Percentiles rank a stretch among this genome's conserved stretches.
These are phyloP conservation scores for Tympanopsis confertula DNA, from an alignment of 2,329 filamentous ascomycete species.

Conservation along the genomic window DNA sequence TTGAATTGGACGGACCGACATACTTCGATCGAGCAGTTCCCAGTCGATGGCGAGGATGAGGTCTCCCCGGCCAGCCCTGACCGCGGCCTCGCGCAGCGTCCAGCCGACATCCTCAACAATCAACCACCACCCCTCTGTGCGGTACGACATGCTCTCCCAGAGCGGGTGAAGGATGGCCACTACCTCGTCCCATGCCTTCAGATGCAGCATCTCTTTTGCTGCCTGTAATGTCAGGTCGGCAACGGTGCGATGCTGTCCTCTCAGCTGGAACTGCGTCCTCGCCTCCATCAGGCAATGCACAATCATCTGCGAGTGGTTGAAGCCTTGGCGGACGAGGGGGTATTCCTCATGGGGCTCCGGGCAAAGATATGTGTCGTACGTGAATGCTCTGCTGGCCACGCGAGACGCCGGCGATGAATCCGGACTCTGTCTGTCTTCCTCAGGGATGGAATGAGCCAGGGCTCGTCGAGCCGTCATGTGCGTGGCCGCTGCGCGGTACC, in stretches of 20 bases:
- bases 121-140: constrained; percentile 46
- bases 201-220: constrained; percentile 39
- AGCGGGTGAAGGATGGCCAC: constrained; percentile 40
- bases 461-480: constrained; percentile 39
- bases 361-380: constrained; percentile 57
- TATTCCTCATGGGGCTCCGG: constrained; percentile 50
- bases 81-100: constrained; percentile 45
- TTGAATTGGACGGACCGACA: constrained; percentile 13
- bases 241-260: constrained; percentile 37
- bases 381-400: constrained; percentile 36
- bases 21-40: constrained; percentile 50
- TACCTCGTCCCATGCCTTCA: constrained; percentile 39
- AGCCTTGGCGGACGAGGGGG: constrained; percentile 34
- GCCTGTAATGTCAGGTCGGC: constrained; percentile 46
- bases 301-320: constrained; percentile 44
- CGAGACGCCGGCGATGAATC: constrained; percentile 31
- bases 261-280: constrained; percentile 37
- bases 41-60: constrained; percentile 52
- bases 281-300: constrained; percentile 38
- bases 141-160: constrained; percentile 44
- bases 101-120: constrained; percentile 49
- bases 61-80: constrained; percentile 35
- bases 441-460: constrained; percentile 43
- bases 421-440: constrained; percentile 43
- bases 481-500: constrained; percentile 49